A percentile compares a stretch with the other conserved stretches of the same genome.
Evolutionary conservation across 2,329 filamentous ascomycete species (phyloP).

Genomic region (Thielaviopsis euricoi): DNA sequence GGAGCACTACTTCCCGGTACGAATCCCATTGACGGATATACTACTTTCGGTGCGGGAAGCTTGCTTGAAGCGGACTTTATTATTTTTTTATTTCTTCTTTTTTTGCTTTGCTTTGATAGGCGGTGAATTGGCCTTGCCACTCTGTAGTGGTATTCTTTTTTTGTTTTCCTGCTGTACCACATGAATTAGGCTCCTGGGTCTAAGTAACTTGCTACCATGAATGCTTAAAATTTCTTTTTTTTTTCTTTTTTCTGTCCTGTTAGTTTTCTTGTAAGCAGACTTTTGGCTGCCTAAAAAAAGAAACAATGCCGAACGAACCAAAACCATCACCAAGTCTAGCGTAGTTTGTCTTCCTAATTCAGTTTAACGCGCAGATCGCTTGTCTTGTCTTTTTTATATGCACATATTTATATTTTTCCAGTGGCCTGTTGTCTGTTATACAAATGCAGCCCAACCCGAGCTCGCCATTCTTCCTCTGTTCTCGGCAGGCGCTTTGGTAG

Average conservation of each 20-base stretch:
- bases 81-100: neutral
- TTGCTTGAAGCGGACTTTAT: neutral
- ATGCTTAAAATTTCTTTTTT: no score
- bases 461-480: no score
- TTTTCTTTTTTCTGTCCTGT: neutral
- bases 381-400: no score
- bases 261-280: neutral
- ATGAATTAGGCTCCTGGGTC: neutral
- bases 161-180: neutral
- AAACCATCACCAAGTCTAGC: neutral
- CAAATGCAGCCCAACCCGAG: no score
- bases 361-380: no score
- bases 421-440: no score
- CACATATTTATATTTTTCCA: no score
- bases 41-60: neutral
- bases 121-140: no score
- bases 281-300: neutral
- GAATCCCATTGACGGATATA: neutral
- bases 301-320: neutral
- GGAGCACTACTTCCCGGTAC: no score
- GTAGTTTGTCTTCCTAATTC: neutral
- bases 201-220: no score
- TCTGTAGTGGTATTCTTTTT: neutral
- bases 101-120: neutral
- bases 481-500: neutral